phyloP scores from a whole-genome alignment of 140 eudicot species.

The Stevia rebaudiana region DNA sequence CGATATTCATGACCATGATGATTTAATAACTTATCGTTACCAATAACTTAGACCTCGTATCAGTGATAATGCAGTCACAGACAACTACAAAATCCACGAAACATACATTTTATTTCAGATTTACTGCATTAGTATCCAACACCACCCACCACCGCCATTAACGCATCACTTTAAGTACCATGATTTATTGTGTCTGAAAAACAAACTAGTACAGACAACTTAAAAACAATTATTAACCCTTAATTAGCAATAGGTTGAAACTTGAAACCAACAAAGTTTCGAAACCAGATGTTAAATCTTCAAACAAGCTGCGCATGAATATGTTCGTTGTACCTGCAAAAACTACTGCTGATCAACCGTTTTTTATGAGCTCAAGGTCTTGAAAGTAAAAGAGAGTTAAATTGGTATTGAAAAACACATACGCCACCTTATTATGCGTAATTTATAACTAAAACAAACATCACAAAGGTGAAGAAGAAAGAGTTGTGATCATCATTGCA shows the following conservation, averaged over 20 bases:
- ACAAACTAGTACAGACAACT: constrained; percentile 7
- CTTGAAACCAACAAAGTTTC: constrained; percentile 3
- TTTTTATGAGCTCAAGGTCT: too few relatives aligned
- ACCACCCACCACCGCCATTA: neutral
- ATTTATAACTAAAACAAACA: constrained; percentile 6
- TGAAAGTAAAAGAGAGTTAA: too few relatives aligned
- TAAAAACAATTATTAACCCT: neutral
- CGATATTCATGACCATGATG: too few relatives aligned
- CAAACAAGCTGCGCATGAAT: constrained; percentile 1
- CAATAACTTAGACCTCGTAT: too few relatives aligned
- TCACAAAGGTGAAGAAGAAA: neutral
- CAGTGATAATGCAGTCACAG: too few relatives aligned
- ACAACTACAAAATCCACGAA: too few relatives aligned
- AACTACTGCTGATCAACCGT: neutral
- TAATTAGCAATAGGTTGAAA: neutral
- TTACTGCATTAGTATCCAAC: too few relatives aligned
- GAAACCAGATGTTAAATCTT: constrained; percentile 8
- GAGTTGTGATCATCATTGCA: neutral
- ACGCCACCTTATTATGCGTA: too few relatives aligned
- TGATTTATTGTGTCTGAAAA: neutral
- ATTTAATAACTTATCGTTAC: too few relatives aligned
- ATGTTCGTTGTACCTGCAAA: neutral
- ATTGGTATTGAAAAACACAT: too few relatives aligned
- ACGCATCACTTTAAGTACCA: neutral
- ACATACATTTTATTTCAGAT: too few relatives aligned